Evolutionary conservation across 148 eudicot species (phyloP).

Genomic region (Rhododendron ferrugineum): DNA sequence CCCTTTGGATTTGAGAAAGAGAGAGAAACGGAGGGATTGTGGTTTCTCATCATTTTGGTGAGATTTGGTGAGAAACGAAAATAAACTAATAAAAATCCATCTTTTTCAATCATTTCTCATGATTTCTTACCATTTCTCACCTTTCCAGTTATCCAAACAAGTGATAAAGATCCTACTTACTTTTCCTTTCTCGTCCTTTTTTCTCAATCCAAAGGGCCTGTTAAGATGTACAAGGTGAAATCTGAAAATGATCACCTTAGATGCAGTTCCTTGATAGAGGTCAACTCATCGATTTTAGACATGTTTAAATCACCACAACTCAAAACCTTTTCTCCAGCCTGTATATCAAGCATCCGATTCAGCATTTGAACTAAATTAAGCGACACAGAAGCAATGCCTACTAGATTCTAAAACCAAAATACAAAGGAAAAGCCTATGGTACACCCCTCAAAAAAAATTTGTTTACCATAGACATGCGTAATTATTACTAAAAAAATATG

Average conservation of each 20-base stretch:
- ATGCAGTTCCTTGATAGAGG: slow-evolving; percentile 43
- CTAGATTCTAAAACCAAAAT: neutral
- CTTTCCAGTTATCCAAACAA: neutral
- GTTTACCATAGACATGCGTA: neutral
- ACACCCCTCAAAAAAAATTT: neutral
- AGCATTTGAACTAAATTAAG: neutral
- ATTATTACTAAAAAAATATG: neutral
- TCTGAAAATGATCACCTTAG: slow-evolving; percentile 14
- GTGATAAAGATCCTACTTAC: neutral
- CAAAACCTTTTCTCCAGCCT: slow-evolving; percentile 63
- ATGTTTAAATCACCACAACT: slow-evolving; percentile 40
- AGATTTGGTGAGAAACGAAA: neutral
- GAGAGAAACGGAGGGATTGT: neutral
- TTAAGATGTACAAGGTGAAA: neutral
- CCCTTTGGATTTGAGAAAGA: neutral
- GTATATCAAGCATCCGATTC: neutral
- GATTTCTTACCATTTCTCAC: neutral
- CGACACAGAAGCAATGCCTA: neutral
- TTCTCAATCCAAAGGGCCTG: neutral
- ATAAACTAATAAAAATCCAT: neutral
- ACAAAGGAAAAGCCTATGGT: neutral
- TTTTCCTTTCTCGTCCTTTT: neutral
- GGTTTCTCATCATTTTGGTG: neutral
- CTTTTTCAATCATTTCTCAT: neutral
- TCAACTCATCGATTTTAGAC: slow-evolving; percentile 34